Evolutionary conservation across 2,329 filamentous ascomycete species (phyloP).

Genomic region (Trichoderma simmonsii): DNA sequence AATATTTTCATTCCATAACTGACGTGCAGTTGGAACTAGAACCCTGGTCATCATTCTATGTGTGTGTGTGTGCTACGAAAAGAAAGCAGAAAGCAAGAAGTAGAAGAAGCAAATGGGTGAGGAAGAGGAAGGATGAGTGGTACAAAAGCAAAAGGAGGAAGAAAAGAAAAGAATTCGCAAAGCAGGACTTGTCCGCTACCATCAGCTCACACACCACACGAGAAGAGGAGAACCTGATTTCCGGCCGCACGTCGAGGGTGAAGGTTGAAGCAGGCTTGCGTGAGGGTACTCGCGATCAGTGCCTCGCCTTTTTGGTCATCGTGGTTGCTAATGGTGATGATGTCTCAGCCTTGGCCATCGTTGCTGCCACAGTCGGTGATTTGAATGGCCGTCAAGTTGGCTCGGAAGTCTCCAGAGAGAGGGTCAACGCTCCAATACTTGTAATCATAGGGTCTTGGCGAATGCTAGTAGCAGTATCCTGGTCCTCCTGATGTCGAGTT

Average conservation of each 20-base stretch:
- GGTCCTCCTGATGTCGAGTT: constrained; percentile 60
- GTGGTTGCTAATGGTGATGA: constrained; percentile 50
- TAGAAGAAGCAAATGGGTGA: neutral
- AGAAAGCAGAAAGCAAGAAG: neutral
- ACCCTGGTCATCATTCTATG: neutral
- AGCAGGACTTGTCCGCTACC: constrained; percentile 42
- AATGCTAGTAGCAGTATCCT: constrained; percentile 61
- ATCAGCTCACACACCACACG: constrained; percentile 56
- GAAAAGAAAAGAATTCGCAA: neutral
- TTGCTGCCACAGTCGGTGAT: constrained; percentile 42
- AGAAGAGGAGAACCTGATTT: constrained; percentile 54
- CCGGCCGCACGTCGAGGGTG: constrained; percentile 50
- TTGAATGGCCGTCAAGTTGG: constrained; percentile 46
- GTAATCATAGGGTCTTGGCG: constrained; percentile 43
- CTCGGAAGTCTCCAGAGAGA: constrained; percentile 47
- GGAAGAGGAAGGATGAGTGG: neutral
- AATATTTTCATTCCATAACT: neutral
- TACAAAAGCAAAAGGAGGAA: neutral
- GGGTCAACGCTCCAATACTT: constrained; percentile 45
- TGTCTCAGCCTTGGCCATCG: constrained; percentile 44
- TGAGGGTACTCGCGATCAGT: constrained; percentile 54
- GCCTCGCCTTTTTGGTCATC: constrained; percentile 45
- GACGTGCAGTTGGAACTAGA: neutral
- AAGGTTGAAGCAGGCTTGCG: constrained; percentile 58
- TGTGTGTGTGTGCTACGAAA: neutral